Evolutionary conservation across 106 monocot genomes (phyloP), one percentile per base, ranked within the genome.

Genomic region (Cymbidium sinense): DNA sequence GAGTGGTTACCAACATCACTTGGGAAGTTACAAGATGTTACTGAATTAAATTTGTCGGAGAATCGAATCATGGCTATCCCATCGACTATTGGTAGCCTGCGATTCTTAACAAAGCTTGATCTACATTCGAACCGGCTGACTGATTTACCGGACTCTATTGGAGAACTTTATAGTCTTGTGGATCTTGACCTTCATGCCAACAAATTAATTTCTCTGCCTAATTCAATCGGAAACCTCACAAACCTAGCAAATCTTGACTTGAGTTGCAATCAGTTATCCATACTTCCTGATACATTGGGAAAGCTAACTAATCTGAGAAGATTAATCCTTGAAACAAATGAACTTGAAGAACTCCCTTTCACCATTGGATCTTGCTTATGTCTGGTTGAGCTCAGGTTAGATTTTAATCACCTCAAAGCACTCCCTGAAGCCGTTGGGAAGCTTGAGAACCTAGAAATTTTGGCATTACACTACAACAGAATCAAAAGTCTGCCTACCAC

Each of bases 1-100:
- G 96, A 98, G 80, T 98, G 96, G 96, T 90, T 98, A 64, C 96
- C 96, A 1, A 34, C 81, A n/a, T 94, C 94, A 27, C 88, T 98
- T 23, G 96, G 94, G 4, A 98, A 98, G 75, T 74, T 98, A 52
- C 77, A 82, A 62, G 81, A 81, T 34, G 77, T 88, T 31, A 87
- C 85, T 4, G 91, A 98, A n/a, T 82, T 98, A 34, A 82, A 94
- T 77, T 61, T 98, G 64, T 98, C 96, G 6, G 96, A 98, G 76
- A 98, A 98, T 73, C 77, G 78, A 64, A 86, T 98, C 82, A 83
- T 84, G 85, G 94, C 88, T 33, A 90, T 98, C 70, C 96, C 96
- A 5, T 35, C 82, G 12, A 90, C 91, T 13, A 86, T 98, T 20
- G 96, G 94, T 0, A 94, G 90, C 67, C 76, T 98, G 37, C 70